Evolutionary conservation across 495 filamentous ascomycete species (phyloP).

Genomic region (Xylaria scruposa): DNA sequence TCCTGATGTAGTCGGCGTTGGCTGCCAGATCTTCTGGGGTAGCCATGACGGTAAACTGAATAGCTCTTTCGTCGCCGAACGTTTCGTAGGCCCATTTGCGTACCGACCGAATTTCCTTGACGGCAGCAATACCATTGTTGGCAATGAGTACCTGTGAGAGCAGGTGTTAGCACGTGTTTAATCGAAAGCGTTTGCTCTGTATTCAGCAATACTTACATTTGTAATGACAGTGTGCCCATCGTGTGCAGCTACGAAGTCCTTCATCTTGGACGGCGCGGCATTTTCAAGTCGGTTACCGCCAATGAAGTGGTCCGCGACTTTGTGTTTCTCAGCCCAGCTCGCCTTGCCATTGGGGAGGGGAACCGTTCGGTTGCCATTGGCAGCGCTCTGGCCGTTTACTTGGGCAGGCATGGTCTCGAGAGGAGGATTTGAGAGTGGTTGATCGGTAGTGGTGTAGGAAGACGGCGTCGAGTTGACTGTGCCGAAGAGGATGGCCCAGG

Average conservation of each 20-base stretch:
- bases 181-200: background rate
- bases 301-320: conserved; percentile 90
- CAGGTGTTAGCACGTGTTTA: background rate
- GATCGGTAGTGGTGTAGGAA: conserved; percentile 22
- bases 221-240: conserved; percentile 98
- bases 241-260: conserved; percentile 90
- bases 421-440: conserved; percentile 33
- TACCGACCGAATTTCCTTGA: conserved; percentile 98
- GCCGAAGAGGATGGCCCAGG: conserved; percentile 35
- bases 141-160: conserved; percentile 86
- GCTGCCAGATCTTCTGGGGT: conserved; percentile 98
- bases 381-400: conserved; percentile 57
- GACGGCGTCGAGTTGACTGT: conserved; percentile 28
- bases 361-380: conserved; percentile 46
- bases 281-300: conserved; percentile 86
- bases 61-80: conserved; percentile 96
- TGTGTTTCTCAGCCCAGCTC: conserved; percentile 76
- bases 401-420: conserved; percentile 47
- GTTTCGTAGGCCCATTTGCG: conserved; percentile 99
- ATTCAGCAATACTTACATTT: conserved; percentile 68
- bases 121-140: conserved; percentile 99
- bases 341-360: conserved; percentile 56
- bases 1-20: conserved; percentile 98
- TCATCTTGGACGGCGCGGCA: conserved; percentile 79
- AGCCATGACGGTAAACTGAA: conserved; percentile 99